These are phyloP conservation scores for Withania somnifera DNA, from an alignment of 305 asterid genomes.

Conservation along the genomic window DNA sequence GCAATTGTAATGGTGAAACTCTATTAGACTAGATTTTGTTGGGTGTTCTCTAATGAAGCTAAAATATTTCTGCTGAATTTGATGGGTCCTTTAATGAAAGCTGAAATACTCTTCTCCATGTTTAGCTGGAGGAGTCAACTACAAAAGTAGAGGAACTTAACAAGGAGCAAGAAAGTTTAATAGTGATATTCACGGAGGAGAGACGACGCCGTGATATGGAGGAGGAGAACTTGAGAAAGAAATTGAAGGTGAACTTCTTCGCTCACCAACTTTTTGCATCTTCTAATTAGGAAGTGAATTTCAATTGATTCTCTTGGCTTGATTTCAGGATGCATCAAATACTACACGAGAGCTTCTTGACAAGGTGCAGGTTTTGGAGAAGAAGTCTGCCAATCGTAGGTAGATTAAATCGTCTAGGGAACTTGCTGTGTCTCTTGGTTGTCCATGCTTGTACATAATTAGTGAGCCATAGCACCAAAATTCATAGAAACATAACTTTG, in stretches of 20 bases:
- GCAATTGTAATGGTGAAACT: neutral
- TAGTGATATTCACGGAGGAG: conserved; percentile 84
- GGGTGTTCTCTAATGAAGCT: no score
- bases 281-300: neutral
- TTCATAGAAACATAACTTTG: neutral
- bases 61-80: no score
- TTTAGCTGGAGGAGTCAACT: conserved; percentile 46
- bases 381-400: conserved; percentile 11
- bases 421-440: neutral
- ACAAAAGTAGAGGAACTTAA: conserved; percentile 37
- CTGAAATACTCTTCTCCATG: neutral
- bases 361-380: conserved; percentile 35
- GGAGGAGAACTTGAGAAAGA: conserved; percentile 64
- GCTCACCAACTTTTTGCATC: neutral
- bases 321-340: conserved; percentile 50
- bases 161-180: conserved; percentile 67
- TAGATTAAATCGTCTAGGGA: neutral
- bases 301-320: neutral
- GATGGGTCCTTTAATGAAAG: neutral
- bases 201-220: conserved; percentile 67
- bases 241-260: conserved; percentile 40
- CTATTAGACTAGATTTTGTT: neutral
- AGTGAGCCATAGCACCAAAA: neutral
- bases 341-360: conserved; percentile 53
- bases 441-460: neutral